A percentile compares a stretch with the other conserved stretches of the same genome.
phyloP scores from a whole-genome alignment of 2,329 filamentous ascomycete species.

The Fusarium nisikadoi region DNA sequence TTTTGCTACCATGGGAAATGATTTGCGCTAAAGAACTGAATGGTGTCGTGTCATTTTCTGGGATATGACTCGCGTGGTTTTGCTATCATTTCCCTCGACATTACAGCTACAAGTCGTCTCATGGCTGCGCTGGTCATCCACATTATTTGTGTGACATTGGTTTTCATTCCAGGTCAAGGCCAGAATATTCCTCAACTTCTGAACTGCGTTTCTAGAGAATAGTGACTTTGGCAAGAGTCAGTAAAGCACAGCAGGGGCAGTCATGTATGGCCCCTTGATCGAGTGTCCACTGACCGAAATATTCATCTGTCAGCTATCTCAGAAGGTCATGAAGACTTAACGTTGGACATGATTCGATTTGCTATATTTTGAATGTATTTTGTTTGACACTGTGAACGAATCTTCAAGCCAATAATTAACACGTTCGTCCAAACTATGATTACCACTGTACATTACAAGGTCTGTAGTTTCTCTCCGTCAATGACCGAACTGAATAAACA shows the following conservation, averaged over 20 bases:
- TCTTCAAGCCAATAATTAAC: not conserved
- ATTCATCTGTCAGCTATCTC: not conserved
- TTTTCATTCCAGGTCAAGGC: not conserved
- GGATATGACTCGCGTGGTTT: not conserved
- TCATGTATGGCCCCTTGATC: not conserved
- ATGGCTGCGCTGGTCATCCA: not conserved
- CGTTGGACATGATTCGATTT: too few relatives aligned
- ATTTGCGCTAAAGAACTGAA: not conserved
- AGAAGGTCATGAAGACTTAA: too few relatives aligned
- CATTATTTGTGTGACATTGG: not conserved
- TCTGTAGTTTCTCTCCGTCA: not conserved
- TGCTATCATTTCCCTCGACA: not conserved
- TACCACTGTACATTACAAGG: not conserved
- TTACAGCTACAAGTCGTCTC: not conserved
- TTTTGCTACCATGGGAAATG: not conserved
- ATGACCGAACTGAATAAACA: not conserved
- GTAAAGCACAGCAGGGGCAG: not conserved
- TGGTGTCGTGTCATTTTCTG: not conserved
- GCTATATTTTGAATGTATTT: not conserved
- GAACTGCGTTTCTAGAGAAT: not conserved
- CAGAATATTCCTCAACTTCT: not conserved
- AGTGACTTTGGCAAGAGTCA: not conserved
- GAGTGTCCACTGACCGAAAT: not conserved
- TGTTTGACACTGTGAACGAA: not conserved
- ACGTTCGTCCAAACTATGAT: not conserved